Conservation (phyloP, 495 filamentous ascomycete species). For the Immersiella caudata region DNA sequence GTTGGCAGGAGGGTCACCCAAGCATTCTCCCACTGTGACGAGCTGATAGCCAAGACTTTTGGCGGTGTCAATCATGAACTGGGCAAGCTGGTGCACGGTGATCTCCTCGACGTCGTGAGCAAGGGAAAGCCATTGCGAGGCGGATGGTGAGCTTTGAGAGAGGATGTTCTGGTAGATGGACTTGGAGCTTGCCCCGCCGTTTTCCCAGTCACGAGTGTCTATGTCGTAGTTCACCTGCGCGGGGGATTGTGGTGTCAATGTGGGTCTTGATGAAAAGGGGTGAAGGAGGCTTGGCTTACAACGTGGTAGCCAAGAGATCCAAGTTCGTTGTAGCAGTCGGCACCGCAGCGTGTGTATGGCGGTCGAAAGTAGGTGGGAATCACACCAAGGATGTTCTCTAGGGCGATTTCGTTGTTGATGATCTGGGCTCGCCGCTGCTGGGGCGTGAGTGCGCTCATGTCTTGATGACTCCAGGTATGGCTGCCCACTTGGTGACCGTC, state of each 20-base stretch:
- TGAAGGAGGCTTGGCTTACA: conserved; percentile 10
- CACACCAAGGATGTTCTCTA: conserved; percentile 65
- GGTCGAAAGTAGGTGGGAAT: conserved; percentile 78
- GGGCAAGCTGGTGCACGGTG: conserved; percentile 64
- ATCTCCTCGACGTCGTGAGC: conserved; percentile 67
- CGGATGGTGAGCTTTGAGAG: conserved; percentile 11
- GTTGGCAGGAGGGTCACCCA: conserved; percentile 42
- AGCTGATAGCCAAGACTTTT: conserved; percentile 49
- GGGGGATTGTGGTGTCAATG: neutral
- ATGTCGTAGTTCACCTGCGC: conserved; percentile 56
- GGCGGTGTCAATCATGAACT: conserved; percentile 62
- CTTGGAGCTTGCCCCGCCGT: conserved; percentile 48
- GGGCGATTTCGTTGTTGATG: conserved; percentile 68
- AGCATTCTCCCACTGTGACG: conserved; percentile 47
- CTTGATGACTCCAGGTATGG: conserved; percentile 74
- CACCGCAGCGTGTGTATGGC: conserved; percentile 61
- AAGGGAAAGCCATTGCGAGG: conserved; percentile 42
- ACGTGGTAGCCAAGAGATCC: conserved; percentile 64
- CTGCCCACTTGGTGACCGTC: conserved; percentile 72
- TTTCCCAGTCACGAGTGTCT: conserved; percentile 67
- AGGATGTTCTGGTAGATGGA: conserved; percentile 28
- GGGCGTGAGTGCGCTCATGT: conserved; percentile 58
- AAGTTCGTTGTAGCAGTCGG: conserved; percentile 51
- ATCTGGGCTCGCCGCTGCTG: conserved; percentile 59
- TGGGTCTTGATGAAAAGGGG: neutral